A percentile compares a stretch with the other conserved stretches of the same genome.
Conservation (phyloP, 164 flowering plant species). For the Houttuynia cordata region DNA sequence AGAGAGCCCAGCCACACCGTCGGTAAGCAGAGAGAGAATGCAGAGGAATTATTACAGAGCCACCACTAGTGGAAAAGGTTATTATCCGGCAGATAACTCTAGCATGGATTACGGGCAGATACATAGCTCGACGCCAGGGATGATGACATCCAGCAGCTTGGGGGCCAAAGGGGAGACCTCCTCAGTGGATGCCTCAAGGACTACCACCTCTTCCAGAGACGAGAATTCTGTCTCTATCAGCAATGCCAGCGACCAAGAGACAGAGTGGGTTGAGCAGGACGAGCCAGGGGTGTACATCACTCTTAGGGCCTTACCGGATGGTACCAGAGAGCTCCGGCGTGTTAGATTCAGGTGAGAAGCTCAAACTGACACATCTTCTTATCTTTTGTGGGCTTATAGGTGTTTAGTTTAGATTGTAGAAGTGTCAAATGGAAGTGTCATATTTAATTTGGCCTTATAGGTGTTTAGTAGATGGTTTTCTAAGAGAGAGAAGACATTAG, state of each 20-base stretch:
- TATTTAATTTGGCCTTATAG: too few relatives aligned
- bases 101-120: slow-evolving; percentile 27
- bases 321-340: slow-evolving; percentile 87
- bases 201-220: slow-evolving; percentile 79
- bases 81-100: slow-evolving; percentile 25
- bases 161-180: slow-evolving; percentile 39
- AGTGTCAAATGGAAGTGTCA: too few relatives aligned
- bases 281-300: slow-evolving; percentile 98
- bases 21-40: slow-evolving; percentile 44
- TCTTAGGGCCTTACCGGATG: slow-evolving; percentile 80
- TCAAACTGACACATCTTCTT: background rate
- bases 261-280: slow-evolving; percentile 93
- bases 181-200: slow-evolving; percentile 70
- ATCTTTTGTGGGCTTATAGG: too few relatives aligned
- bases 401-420: too few relatives aligned
- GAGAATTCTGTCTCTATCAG: slow-evolving; percentile 75
- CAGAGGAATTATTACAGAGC: slow-evolving; percentile 48
- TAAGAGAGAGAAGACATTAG: too few relatives aligned
- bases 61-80: slow-evolving; percentile 22
- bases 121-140: slow-evolving; percentile 35
- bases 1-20: slow-evolving; percentile 68
- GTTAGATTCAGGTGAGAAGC: slow-evolving; percentile 81
- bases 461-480: too few relatives aligned
- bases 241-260: slow-evolving; percentile 83
- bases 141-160: slow-evolving; percentile 21